Evolutionary conservation across 177 flowering plant species (phyloP).

Genomic region (Vitis hybrid): DNA sequence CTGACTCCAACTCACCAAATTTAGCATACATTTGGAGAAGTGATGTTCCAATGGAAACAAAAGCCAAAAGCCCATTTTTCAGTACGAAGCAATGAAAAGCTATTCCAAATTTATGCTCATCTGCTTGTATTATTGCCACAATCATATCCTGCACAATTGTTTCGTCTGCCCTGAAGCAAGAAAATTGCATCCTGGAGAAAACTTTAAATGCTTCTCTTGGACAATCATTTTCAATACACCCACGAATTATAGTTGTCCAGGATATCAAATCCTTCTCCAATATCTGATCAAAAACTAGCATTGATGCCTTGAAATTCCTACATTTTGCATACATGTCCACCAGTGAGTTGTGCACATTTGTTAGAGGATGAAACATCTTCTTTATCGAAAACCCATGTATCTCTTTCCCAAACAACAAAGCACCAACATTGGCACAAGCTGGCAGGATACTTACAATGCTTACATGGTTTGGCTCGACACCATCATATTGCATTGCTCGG

Average conservation of each 20-base stretch:
- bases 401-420: conserved; percentile 41
- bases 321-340: conserved; percentile 64
- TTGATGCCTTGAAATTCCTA: conserved; percentile 28
- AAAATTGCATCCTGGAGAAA: conserved; percentile 28
- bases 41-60: conserved; percentile 42
- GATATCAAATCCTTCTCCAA: conserved; percentile 44
- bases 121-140: conserved; percentile 25
- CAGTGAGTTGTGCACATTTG: conserved; percentile 48
- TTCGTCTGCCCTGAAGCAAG: conserved; percentile 29
- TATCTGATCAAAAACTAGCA: conserved; percentile 36
- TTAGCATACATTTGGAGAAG: conserved; percentile 58
- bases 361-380: conserved; percentile 22
- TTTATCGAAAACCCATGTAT: conserved; percentile 49
- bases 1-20: conserved; percentile 33
- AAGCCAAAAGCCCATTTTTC: conserved; percentile 38
- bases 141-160: conserved; percentile 28
- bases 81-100: conserved; percentile 35
- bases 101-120: conserved; percentile 29
- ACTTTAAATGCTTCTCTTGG: conserved; percentile 31
- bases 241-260: conserved; percentile 57
- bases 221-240: conserved; percentile 33
- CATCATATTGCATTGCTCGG: conserved; percentile 41
- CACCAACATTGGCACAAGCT: conserved; percentile 51
- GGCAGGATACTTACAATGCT: conserved; percentile 46
- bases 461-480: conserved; percentile 43